Evolutionary conservation across 257 asterid genomes (phyloP), one percentile per base, ranked within the genome.

Genomic region (Scutellaria minor): DNA sequence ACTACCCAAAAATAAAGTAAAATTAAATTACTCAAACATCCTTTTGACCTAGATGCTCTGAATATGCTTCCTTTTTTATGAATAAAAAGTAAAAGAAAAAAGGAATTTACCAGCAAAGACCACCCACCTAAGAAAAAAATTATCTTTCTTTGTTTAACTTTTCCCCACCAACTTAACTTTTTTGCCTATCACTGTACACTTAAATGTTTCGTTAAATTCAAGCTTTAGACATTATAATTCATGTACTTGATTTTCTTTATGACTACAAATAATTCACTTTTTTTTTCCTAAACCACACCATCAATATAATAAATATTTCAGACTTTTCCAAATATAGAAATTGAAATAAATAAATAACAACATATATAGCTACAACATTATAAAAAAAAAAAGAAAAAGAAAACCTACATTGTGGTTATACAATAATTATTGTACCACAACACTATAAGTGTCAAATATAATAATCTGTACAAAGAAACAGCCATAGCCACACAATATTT

Each of bases 11-110:
- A 24, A 24, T 1, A 24, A 24, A 2, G 37, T 31, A 3, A 31
- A 31, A 31, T 31, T 31, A 31, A 31, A 31, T 31, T 31, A 76
- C 61, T 48, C 64, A 37, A 40, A 3, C 42, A 58, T 39, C 66
- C 8, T 77, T 81, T 66, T 74, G 71, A 71, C 80, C 73, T 61
- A 71, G 39, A 82, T 71, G 77, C 76, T 68, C 54, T 59, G 48
- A 18, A 57, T 73, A 64, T 42, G 64, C 70, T 60, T 10, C 20
- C 74, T 52, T 39, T 46, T 14, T 20, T 56, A 62, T 67, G 63
- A 51, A 37, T 37, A 15, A 8, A 7, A 20, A 11, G 20, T n/a
- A 24, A n/a, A 50, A 9, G 20, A 7, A 39, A 42, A 5, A n/a
- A 65, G 20, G 58, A 76, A 66, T 46, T 77, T 62, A 64, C 50